phyloP scores from a whole-genome alignment of 768 basidiomycete species.

The Mycena albidolilacea region DNA sequence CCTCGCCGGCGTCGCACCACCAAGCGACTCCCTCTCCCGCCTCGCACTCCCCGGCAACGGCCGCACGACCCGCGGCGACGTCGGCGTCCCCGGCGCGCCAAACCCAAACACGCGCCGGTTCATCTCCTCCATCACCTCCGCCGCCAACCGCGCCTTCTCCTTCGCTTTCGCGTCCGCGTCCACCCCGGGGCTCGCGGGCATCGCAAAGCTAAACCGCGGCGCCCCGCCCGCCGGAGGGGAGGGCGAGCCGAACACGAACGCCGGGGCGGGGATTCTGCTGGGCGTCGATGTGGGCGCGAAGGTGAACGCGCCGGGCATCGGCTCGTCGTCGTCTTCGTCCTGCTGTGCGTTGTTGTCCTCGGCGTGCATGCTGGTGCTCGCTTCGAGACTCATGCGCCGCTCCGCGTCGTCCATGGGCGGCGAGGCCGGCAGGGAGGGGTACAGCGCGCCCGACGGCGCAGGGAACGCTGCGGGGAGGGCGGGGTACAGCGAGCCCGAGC shows the following conservation, averaged over 20 bases:
- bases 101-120: conserved; percentile 76
- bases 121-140: conserved; percentile 87
- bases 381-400: conserved; percentile 39
- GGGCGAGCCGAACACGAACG: conserved; percentile 85
- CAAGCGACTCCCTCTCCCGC: conserved; percentile 22
- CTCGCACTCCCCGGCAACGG: conserved; percentile 51
- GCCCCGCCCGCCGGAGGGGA: conserved; percentile 63
- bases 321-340: conserved; percentile 41
- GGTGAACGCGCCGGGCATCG: conserved; percentile 54
- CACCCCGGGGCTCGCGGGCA: conserved; percentile 24
- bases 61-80: conserved; percentile 33
- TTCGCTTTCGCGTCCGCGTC: conserved; percentile 36
- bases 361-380: conserved; percentile 21
- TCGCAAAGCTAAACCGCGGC: conserved; percentile 65
- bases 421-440: conserved; percentile 34
- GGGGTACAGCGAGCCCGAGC: too few species aligned
- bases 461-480: too few species aligned
- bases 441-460: too few species aligned
- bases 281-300: conserved; percentile 25
- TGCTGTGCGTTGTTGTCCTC: conserved; percentile 28
- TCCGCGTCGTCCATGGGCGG: conserved; percentile 32
- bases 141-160: conserved; percentile 60
- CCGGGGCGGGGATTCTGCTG: conserved; percentile 50
- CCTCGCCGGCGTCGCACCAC: conserved; percentile 21
- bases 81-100: conserved; percentile 58